Evolutionary conservation across 2,329 filamentous ascomycete genomes (phyloP), one percentile per base, ranked within the genome.

Genomic region (Penicillium brasilianum): DNA sequence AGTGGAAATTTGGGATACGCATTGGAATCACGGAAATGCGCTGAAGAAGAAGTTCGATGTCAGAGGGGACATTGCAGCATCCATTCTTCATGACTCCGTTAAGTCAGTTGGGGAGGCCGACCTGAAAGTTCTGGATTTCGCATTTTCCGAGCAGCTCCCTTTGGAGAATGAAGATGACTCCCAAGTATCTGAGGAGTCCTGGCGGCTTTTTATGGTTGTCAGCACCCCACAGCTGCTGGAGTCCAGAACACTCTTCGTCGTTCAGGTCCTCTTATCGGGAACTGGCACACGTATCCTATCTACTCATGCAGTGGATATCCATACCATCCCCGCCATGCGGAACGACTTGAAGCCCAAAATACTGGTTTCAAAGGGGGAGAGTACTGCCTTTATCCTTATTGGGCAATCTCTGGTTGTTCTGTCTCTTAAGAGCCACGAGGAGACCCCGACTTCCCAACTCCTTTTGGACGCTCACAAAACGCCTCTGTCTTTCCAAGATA

Each of bases 1-100:
- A 60, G 80, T 99, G 28, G 90, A 96, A 69, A 85, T 89, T 8
- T 99, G 95, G 95, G 91, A 90, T 72, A 84, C 97, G 46, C 92
- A 94, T 71, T 92, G 94, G 75, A 91, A 91, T 62, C 93, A 93
- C 36, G 91, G 93, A 67, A 89, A 93, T 72, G 87, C 90, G 46
- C 83, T 92, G 51, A 85, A 90, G 50, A 85, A 85, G 28, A 91
- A 94, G 63, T 82, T 88, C 22, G 90, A 96, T 74, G 82, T 88
- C 59, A 86, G 88, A 58, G 86, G 88, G 22, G 77, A 84, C 4
- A 83, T 97, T 37, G 73, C 89, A 16, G 76, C 82, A 1, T 86
- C 88, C 34, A 79, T 96, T 18, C 84, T 85, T 56, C 79, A 84
- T 41, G 77, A 83, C 11, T 83, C 85, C 48, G 79, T 83, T 54